These are phyloP conservation scores for Flaveria trinervia DNA, from an alignment of 129 eudicot species.

Conservation along the genomic window DNA sequence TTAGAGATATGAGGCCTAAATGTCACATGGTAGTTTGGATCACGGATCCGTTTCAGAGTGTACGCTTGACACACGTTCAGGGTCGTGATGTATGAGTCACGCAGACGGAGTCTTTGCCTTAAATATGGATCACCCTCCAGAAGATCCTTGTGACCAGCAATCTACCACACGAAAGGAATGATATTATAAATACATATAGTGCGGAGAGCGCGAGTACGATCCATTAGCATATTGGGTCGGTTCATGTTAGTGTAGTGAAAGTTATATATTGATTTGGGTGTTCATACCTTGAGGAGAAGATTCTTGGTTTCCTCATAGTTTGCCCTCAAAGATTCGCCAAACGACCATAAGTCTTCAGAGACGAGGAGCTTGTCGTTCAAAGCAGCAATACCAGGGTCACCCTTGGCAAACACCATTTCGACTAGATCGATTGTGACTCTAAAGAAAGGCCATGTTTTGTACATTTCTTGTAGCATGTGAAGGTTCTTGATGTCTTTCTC, in stretches of 20 bases:
- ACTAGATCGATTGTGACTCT: conserved; percentile 93
- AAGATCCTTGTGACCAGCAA: conserved; percentile 92
- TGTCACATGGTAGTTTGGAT: conserved; percentile 69
- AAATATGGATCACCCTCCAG: conserved; percentile 86
- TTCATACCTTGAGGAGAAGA: conserved; percentile 74
- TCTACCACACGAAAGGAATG: conserved; percentile 42
- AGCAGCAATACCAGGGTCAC: conserved; percentile 91
- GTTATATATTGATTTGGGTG: not conserved
- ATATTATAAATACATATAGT: not conserved
- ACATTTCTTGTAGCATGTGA: conserved; percentile 85
- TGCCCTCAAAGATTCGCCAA: conserved; percentile 71
- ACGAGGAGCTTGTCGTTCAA: conserved; percentile 91
- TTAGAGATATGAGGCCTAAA: conserved; percentile 81
- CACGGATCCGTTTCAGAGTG: conserved; percentile 88
- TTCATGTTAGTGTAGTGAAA: not conserved
- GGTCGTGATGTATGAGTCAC: conserved; percentile 89
- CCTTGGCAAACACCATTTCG: conserved; percentile 98
- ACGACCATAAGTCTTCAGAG: conserved; percentile 74
- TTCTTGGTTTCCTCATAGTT: conserved; percentile 76
- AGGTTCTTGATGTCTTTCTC: conserved; percentile 66
- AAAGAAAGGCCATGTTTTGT: conserved; percentile 96
- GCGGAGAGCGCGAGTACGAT: too few species aligned
- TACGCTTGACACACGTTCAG: conserved; percentile 85
- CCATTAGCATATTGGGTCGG: not conserved
- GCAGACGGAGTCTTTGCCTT: conserved; percentile 84